Evolutionary conservation across 2,329 filamentous ascomycete genomes (phyloP), one percentile per base, ranked within the genome.

Genomic region (Fusarium sp.): DNA sequence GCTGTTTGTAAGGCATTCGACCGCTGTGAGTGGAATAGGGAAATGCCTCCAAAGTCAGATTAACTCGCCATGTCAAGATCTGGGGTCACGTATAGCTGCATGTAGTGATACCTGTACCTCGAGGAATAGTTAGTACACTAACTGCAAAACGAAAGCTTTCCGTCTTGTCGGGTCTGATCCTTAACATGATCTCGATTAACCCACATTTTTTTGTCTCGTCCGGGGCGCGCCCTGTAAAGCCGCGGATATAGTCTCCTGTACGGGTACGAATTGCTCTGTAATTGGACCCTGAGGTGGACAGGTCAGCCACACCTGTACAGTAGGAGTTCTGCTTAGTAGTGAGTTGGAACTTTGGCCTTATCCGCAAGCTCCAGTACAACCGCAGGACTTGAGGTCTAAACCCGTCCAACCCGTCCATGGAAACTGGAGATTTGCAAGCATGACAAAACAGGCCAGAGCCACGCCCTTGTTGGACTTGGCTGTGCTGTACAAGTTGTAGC

Each of bases 391-490:
- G 55, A 28, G 54, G 68, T 41, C 44, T 69, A 63, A 51, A 56
- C 33, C 58, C 48, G 51, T 44, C 42, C 39, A 51, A 56, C 33
- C 58, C 48, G 51, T 44, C 42, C 39, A 41, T 58, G n/a, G 39
- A 24, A 47, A 51, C 74, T 66, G 73, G 67, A 78, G 72, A 76
- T 78, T 78, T 77, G 70, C 73, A 78, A 78, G 73, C 76, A 78
- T 77, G 76, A 77, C 76, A 74, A 71, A 73, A 77, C 47, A 38
- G 42, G 47, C 49, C 58, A 36, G 42, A 51, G 36, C 39, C 63
- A 74, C 71, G 71, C 71, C 71, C 71, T 74, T 74, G 70, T 39
- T 59, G 44, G n/a, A 66, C 57, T 58, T 28, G 59, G 26, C 31
- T 36, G 62, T 44, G 26, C 55, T 64, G 54, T 33, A 44, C 45